Percentiles rank a stretch among this genome's conserved stretches.
Evolutionary conservation across 202 grass and related monocot genomes (phyloP).

Genomic region (Musa balbisiana): DNA sequence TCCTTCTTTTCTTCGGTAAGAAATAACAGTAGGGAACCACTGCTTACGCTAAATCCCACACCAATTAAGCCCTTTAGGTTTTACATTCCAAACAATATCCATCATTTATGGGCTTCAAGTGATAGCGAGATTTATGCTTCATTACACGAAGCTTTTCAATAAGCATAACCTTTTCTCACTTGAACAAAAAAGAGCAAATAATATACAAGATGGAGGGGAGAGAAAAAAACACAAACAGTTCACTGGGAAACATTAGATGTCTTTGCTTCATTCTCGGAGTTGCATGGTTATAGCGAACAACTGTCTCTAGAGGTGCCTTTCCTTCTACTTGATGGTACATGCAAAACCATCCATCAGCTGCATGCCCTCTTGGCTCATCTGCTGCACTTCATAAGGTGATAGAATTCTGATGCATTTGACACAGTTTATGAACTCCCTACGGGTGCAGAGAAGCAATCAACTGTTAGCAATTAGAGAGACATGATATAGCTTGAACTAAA

Average conservation of each 20-base stretch:
- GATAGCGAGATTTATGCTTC: not conserved
- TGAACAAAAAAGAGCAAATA: not conserved
- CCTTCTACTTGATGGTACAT: not conserved
- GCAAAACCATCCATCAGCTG: conserved; percentile 58
- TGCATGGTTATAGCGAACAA: no score
- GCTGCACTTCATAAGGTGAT: conserved; percentile 79
- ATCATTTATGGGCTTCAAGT: not conserved
- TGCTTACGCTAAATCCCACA: not conserved
- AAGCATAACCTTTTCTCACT: not conserved
- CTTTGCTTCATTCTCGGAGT: no score
- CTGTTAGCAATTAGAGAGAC: no score
- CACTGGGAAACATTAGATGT: no score
- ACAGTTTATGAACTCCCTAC: conserved; percentile 90
- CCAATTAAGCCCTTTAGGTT: not conserved
- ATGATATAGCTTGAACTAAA: no score
- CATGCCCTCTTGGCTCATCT: conserved; percentile 80
- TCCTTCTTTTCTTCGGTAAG: not conserved
- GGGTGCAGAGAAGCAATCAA: conserved; percentile 4
- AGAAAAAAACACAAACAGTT: not conserved
- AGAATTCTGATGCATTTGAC: conserved; percentile 86
- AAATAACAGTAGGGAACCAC: not conserved
- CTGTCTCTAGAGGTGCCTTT: not conserved
- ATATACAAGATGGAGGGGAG: not conserved
- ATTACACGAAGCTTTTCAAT: not conserved
- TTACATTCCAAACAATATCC: not conserved